A percentile compares a stretch with the other conserved stretches of the same genome.
Evolutionary conservation across 1,284 basidiomycete genomes (phyloP).

Genomic region (Ceratobasidium sp.): DNA sequence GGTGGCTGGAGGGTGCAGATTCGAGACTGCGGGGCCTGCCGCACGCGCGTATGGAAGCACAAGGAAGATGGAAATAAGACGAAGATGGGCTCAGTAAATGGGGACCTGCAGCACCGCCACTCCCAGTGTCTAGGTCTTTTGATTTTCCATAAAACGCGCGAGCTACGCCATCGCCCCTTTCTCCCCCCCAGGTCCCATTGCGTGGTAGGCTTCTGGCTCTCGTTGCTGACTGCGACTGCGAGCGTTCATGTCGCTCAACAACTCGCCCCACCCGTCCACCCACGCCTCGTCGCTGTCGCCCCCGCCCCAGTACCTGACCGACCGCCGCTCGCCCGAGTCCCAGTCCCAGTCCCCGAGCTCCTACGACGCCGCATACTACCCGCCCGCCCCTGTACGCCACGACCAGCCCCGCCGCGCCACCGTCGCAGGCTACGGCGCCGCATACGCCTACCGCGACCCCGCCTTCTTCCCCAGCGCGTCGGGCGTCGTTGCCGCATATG

Average conservation of each 20-base stretch:
- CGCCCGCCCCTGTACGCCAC: background rate
- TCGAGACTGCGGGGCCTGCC: conserved; percentile 32
- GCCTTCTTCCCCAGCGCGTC: background rate
- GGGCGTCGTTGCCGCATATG: conserved; percentile 26
- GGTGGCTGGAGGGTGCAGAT: background rate
- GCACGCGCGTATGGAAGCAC: background rate
- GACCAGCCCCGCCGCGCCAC: conserved; percentile 27
- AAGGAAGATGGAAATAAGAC: conserved; percentile 12
- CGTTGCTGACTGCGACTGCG: too few species aligned
- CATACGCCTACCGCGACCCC: conserved; percentile 12
- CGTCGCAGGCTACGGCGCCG: conserved; percentile 12
- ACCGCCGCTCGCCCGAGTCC: conserved; percentile 34
- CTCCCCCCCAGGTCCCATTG: background rate
- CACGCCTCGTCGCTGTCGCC: conserved; percentile 40
- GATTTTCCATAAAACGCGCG: background rate
- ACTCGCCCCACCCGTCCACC: conserved; percentile 43
- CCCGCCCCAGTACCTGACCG: conserved; percentile 30
- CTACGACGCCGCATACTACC: conserved; percentile 26
- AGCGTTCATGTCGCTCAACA: conserved; percentile 39
- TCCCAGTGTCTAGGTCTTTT: conserved; percentile 3
- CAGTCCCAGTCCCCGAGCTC: conserved; percentile 31
- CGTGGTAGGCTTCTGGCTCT: too few species aligned
- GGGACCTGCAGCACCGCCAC: conserved; percentile 27
- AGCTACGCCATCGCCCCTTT: conserved; percentile 18
- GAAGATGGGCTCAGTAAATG: background rate